These are phyloP conservation scores for Santalum album DNA, from an alignment of 164 flowering plant genomes.

Conservation along the genomic window DNA sequence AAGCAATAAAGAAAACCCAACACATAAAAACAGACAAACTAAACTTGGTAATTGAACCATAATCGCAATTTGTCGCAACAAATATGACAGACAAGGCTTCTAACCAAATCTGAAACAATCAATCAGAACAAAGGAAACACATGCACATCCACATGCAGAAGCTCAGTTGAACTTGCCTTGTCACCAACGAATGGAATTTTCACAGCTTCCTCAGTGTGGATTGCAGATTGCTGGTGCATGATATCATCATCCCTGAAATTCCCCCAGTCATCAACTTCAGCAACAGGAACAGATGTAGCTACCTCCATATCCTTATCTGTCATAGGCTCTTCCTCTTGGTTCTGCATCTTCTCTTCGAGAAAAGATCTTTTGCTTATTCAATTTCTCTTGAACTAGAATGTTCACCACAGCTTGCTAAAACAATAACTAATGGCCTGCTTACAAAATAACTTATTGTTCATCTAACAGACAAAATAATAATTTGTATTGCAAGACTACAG, in stretches of 20 bases:
- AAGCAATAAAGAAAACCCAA: too few species aligned
- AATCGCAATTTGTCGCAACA: too few species aligned
- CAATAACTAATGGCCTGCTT: too few species aligned
- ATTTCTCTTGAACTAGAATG: not conserved
- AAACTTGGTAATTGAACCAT: too few species aligned
- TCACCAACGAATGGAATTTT: slow-evolving; percentile 69
- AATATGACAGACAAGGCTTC: too few species aligned
- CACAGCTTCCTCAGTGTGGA: slow-evolving; percentile 51
- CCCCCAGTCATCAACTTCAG: slow-evolving; percentile 37
- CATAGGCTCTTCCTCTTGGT: slow-evolving; percentile 24
- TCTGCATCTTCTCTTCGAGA: slow-evolving; percentile 21
- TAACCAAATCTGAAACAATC: too few species aligned
- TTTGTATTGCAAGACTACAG: too few species aligned
- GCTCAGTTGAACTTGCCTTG: slow-evolving; percentile 38
- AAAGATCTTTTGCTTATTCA: not conserved
- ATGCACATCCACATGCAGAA: not conserved
- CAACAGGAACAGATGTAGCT: slow-evolving; percentile 11
- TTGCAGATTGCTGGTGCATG: slow-evolving; percentile 63
- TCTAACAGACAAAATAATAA: too few species aligned
- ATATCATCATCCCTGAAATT: slow-evolving; percentile 54
- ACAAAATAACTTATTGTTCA: too few species aligned
- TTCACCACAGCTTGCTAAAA: too few species aligned
- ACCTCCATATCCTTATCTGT: slow-evolving; percentile 18
- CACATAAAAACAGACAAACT: too few species aligned
- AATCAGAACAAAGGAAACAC: not conserved